Evolutionary conservation across 345 rosid genomes (phyloP), one percentile per base, ranked within the genome.

Genomic region (Ceriops zippeliana): DNA sequence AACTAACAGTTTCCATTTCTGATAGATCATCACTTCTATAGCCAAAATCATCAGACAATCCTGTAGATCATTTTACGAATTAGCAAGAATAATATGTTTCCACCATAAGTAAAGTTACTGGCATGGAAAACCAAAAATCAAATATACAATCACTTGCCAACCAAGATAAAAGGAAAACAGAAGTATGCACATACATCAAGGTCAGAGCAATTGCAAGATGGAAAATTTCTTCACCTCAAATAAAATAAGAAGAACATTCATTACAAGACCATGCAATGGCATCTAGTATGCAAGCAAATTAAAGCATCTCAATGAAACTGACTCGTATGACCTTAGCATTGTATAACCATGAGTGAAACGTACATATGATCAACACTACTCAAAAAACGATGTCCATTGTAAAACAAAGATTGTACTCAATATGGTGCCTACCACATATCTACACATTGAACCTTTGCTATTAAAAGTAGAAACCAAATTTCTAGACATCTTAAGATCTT

Each of bases 1-100:
- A 80, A 75, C 79, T 89, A 65, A 83, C 73, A 32, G 84, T 81
- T 67, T 81, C 89, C 87, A 86, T 73, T 60, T 76, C 74, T 62
- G 22, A 34, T n/a, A 75, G 37, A 69, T 32, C 77, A 70, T 75
- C 74, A 35, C 10, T 13, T 60, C 24, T 8, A 54, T 24, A 34
- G 56, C 63, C 28, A 27, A 70, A 57, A 68, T 68, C 76, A 74
- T 71, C 76, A 49, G 67, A 64, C 53, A 22, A 58, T 72, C 77
- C 86, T 81, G 82, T 17, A 73, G 17, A 73, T 61, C 34, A 21
- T 65, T 76, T 28, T 42, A 10, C 37, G 5, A 56, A 65, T 62
- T 62, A 42, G 66, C 28, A 51, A 52, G 3, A 51, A 72, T 30
- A 61, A n/a, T 27, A 58, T 30, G 35, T 30, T 64, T 60, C 46